phyloP scores from a whole-genome alignment of 2,329 filamentous ascomycete species.

The Fusarium secorum region DNA sequence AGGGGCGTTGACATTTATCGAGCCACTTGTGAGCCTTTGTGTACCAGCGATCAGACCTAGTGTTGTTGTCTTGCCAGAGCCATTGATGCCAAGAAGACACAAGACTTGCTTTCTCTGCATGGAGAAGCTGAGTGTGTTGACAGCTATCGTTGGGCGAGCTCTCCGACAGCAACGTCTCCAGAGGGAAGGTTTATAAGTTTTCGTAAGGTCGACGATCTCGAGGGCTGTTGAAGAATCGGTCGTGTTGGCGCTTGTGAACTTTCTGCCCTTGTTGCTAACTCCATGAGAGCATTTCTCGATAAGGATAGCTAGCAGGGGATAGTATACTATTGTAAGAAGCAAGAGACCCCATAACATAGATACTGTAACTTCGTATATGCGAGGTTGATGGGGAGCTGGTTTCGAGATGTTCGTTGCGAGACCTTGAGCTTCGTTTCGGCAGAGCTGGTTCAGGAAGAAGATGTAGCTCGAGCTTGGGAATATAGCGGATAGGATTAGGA shows the following conservation, averaged over 20 bases:
- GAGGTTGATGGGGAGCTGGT: background rate
- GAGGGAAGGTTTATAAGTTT: background rate
- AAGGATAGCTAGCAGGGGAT: background rate
- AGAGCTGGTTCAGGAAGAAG: background rate
- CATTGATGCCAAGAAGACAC: slow-evolving; percentile 84
- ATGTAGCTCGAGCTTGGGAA: background rate
- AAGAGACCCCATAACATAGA: background rate
- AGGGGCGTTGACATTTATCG: background rate
- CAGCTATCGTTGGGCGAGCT: background rate
- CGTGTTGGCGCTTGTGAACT: background rate
- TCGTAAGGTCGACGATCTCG: background rate
- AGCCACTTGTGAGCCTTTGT: slow-evolving; percentile 47
- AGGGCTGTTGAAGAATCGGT: background rate
- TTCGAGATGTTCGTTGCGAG: background rate
- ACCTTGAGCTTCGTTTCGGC: background rate
- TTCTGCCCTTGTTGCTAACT: background rate
- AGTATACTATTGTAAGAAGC: background rate
- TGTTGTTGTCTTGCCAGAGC: slow-evolving; percentile 83
- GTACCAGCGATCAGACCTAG: slow-evolving; percentile 82
- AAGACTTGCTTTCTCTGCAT: slow-evolving; percentile 56
- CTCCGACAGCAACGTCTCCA: background rate
- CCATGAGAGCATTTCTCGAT: background rate
- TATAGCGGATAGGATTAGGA: background rate
- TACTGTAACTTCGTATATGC: background rate
- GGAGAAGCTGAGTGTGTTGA: background rate